These are phyloP conservation scores for Cephalotrichum gorgonifer DNA, from an alignment of 2,329 filamentous ascomycete genomes.

Conservation along the genomic window DNA sequence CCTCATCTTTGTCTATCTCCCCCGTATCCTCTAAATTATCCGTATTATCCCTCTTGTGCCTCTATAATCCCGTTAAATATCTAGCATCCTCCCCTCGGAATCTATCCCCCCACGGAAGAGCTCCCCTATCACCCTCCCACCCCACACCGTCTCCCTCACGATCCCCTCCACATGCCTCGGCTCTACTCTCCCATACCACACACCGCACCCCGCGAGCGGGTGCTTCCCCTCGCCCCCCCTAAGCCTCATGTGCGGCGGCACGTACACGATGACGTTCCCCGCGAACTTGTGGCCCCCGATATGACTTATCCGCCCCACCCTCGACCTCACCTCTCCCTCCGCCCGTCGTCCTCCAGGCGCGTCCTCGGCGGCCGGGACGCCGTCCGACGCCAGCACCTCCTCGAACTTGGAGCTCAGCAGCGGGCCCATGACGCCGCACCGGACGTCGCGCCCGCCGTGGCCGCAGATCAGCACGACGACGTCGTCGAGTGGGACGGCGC, in stretches of 20 bases:
- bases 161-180: conserved; percentile 68
- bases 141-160: conserved; percentile 57
- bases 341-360: neutral
- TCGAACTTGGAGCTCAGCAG: conserved; percentile 62
- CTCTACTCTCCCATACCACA: conserved; percentile 76
- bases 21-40: no score
- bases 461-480: conserved; percentile 80
- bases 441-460: conserved; percentile 68
- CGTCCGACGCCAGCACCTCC: conserved; percentile 28
- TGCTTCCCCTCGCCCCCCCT: conserved; percentile 32
- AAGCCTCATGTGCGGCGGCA: conserved; percentile 41
- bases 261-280: conserved; percentile 73
- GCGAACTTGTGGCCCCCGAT: conserved; percentile 81
- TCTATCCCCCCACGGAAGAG: conserved; percentile 63
- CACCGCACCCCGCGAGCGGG: conserved; percentile 56
- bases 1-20: no score
- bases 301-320: conserved; percentile 65
- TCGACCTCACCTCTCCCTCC: conserved; percentile 24
- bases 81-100: conserved; percentile 35
- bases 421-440: conserved; percentile 76
- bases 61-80: no score
- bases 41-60: no score
- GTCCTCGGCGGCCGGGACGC: conserved; percentile 23
- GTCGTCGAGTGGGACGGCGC: conserved; percentile 47
- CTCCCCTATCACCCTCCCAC: conserved; percentile 58